Percentiles rank a stretch among this genome's conserved stretches.
Evolutionary conservation across 169 alveolate species (phyloP).

Genomic region (Plasmodium ovale): DNA sequence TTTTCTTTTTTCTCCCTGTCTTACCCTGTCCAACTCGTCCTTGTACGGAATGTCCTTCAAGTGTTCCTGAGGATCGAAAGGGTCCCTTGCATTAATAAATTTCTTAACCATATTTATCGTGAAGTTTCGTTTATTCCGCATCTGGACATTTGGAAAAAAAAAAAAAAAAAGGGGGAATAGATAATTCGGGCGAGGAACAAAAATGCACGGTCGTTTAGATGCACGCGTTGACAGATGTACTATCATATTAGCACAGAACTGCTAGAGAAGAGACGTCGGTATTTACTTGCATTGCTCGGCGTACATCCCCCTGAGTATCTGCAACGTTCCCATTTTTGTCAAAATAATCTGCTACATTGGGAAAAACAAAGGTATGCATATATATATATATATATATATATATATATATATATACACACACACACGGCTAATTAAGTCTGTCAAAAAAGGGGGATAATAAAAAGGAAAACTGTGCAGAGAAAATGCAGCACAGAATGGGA

Average conservation of each 20-base stretch:
- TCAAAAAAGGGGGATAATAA: slow-evolving; percentile 59
- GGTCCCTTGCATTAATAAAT: slow-evolving; percentile 52
- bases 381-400: not conserved
- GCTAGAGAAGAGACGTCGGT: too few species aligned
- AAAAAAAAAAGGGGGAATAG: too few species aligned
- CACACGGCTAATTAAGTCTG: slow-evolving; percentile 28
- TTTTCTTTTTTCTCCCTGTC: not conserved
- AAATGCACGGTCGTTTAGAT: too few species aligned
- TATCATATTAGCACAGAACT: too few species aligned
- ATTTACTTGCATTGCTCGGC: not conserved
- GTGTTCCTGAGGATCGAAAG: slow-evolving; percentile 66
- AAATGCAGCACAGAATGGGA: slow-evolving; percentile 3
- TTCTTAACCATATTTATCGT: slow-evolving; percentile 49
- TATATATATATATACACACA: not conserved
- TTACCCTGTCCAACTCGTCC: slow-evolving; percentile 70
- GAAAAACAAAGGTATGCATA: too few species aligned
- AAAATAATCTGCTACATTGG: not conserved
- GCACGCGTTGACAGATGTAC: too few species aligned
- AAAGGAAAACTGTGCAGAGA: slow-evolving; percentile 22
- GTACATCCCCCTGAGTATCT: not conserved
- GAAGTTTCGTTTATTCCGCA: slow-evolving; percentile 11
- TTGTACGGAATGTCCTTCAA: slow-evolving; percentile 74
- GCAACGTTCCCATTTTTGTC: slow-evolving; percentile 75
- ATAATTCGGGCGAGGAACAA: too few species aligned
- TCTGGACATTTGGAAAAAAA: not conserved